Evolutionary conservation across 1,284 basidiomycete genomes (phyloP), one percentile per base, ranked within the genome.

Genomic region (Hypsizygus ulmarius): DNA sequence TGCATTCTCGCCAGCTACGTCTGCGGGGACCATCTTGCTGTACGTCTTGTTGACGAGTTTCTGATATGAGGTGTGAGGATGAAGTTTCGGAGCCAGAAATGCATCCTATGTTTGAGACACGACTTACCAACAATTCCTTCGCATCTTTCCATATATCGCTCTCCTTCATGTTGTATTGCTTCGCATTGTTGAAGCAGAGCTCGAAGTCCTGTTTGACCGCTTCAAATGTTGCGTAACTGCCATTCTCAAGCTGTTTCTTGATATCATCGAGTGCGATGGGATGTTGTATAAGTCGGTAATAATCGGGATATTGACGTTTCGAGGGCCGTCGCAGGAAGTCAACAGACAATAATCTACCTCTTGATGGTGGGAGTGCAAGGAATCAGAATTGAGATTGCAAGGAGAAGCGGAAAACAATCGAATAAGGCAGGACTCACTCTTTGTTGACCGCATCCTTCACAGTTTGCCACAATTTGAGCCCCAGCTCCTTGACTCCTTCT

Each of bases 251-350:
- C 60, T 84, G 79, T 56, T 77, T 79, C 76, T 89, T 90, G 68
- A 97, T 91, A 56, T 95, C 87, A 43, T 91, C 86, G 45, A 97
- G 75, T 19, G 91, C 84, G 56, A 96, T 86, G 28, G 94, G 94
- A 38, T 77, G 70, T 51, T 79, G 71, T 62, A 92, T 91, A 58
- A 82, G 58, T 39, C 69, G 64, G 68, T 92, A 97, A 70, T 97
- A 97, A 72, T 96, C 93, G n/a, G 93, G 84, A 66, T 95, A 93
- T 52, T 78, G 74, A 48, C 81, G 78, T 64, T 84, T 85, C 47
- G 84, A 79, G 5, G 93, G 93, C 55, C 90, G 78, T 50, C 78
- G 77, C 61, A 89, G 67, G 67, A 97, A 97, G 59, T 85, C 82
- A 47, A 73, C 64, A 12, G 87, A 78, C 44, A 93, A 74, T 40